Base-by-base conservation (phyloP, 495 filamentous ascomycete genomes). In the Annulohypoxylon moriforme region DNA sequence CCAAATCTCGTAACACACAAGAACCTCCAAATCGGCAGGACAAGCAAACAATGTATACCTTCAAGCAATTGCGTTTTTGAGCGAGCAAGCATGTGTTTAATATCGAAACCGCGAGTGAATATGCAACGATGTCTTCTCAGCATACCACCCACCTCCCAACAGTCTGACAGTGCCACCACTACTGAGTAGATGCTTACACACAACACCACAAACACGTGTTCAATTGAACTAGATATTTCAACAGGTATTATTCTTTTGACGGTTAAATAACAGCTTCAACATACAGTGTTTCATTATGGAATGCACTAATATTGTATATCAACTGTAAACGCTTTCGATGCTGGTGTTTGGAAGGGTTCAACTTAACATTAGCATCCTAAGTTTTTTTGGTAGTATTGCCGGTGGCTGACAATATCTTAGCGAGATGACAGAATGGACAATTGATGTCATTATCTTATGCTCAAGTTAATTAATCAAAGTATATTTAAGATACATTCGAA, bases 61-160 rank as follows among this genome's bases (percentile, higher is more conserved):
- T 16, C 4, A 53, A 31, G 25, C 13, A 14, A 31, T 25, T 3
- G 3, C 25, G 7, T 53, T 29, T 25, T 53, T 6, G 27, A 8
- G 25, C 20, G 31, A 14, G 49, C 24, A 52, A n/a, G n/a, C 24
- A 29, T 52, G 24, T 29, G 46, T 27, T 24, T 14, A 52, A 52
- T 27, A 27, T 52, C 20, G 20, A 52, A 52, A 24, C 3, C 6
- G 47, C 14, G 11, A 29, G 24, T 46, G 11, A 9, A 7, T 24
- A 47, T 49, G 20, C 46, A 53, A 53, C 25, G 47, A 27, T 9
- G 5, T 31, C 29, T 55, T 33, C 50, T 55, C 50, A 29, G 50
- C 50, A 33, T 55, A 20, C 20, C 27, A 55, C 29, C n/a, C n/a
- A n/a, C n/a, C n/a, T 34, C 27, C n/a, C 50, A 29, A 29, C 20